Conservation (phyloP, 495 filamentous ascomycete genomes). For the Trichoderma gamsii region DNA sequence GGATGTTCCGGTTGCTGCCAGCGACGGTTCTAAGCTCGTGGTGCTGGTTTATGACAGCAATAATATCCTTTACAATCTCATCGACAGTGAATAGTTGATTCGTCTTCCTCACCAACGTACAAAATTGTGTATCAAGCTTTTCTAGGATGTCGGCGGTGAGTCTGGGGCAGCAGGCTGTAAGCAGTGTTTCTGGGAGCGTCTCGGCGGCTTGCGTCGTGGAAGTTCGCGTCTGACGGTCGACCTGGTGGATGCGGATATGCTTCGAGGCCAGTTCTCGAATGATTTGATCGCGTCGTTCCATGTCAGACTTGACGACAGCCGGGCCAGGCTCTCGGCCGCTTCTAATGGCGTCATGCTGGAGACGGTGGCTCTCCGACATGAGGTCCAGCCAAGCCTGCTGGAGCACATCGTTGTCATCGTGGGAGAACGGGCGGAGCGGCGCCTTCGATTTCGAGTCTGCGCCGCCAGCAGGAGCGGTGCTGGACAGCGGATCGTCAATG, state of each 20-base stretch:
- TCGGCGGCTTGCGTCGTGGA: conserved; percentile 28
- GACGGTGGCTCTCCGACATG: conserved; percentile 36
- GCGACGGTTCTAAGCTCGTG: conserved; percentile 14
- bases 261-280: conserved; percentile 36
- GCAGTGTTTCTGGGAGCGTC: conserved; percentile 20
- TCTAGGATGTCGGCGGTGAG: conserved; percentile 37
- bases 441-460: conserved; percentile 47
- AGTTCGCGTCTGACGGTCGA: conserved; percentile 26
- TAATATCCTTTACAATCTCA: conserved; percentile 36
- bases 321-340: conserved; percentile 26
- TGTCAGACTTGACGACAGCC: conserved; percentile 32
- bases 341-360: conserved; percentile 34
- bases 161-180: conserved; percentile 35
- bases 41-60: conserved; percentile 31
- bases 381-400: conserved; percentile 66
- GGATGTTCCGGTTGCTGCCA: background rate
- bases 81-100: conserved; percentile 35
- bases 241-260: conserved; percentile 30
- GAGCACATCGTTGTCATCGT: conserved; percentile 64
- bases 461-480: conserved; percentile 50
- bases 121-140: conserved; percentile 40
- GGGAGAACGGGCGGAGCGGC: conserved; percentile 70
- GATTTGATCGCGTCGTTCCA: conserved; percentile 37
- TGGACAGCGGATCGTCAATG: conserved; percentile 76
- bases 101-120: conserved; percentile 34